Percentiles rank a stretch among this genome's conserved stretches.
These are phyloP conservation scores for Hanseniaspora clermontiae DNA, from an alignment of 805 yeast species.

Conservation along the genomic window DNA sequence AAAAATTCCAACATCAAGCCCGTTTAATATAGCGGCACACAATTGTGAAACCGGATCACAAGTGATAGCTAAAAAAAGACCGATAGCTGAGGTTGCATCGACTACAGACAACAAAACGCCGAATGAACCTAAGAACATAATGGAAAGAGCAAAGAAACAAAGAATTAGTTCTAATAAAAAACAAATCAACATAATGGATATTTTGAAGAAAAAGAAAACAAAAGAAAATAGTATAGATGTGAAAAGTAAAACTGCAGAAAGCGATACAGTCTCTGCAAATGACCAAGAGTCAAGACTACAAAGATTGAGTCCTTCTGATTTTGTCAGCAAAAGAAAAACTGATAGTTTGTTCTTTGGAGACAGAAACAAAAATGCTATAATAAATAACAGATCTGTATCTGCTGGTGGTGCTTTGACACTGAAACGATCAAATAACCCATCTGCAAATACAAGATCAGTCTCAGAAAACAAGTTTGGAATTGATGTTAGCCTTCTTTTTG, in stretches of 20 bases:
- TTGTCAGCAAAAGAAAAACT: background rate
- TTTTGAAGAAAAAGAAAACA: background rate
- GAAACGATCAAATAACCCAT: background rate
- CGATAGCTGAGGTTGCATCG: background rate
- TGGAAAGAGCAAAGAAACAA: background rate
- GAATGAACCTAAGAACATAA: background rate
- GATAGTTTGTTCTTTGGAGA: background rate
- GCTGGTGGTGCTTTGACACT: background rate
- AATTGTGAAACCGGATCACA: slow-evolving; percentile 5
- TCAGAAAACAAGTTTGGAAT: slow-evolving; percentile 2
- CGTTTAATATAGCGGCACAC: background rate
- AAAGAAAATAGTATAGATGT: background rate
- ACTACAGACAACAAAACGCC: background rate
- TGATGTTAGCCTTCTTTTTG: background rate
- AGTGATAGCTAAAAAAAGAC: background rate
- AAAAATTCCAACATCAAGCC: background rate
- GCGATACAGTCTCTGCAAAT: background rate
- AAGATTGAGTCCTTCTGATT: background rate
- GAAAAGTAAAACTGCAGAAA: background rate
- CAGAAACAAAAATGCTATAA: background rate
- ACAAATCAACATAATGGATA: slow-evolving; percentile 2
- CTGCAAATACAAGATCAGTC: background rate
- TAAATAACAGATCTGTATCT: background rate
- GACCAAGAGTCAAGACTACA: background rate
- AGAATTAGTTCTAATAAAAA: background rate